Base-by-base conservation (phyloP, 306 rosid genomes). In the Begonia loranthoides region DNA sequence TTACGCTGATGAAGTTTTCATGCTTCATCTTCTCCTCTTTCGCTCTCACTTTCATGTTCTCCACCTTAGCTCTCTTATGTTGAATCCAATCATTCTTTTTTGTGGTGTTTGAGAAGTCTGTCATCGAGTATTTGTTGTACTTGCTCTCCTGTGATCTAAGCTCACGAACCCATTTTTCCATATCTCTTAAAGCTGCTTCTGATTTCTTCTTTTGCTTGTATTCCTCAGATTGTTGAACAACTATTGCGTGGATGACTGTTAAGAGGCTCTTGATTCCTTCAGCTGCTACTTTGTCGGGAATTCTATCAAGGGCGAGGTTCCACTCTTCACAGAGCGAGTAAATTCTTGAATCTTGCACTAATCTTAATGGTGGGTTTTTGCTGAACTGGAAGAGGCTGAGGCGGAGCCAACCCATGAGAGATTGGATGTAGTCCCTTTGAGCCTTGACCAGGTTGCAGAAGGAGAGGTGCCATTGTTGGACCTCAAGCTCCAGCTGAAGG, bases 221-320 rank as follows among this genome's bases (percentile, higher is more conserved):
- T 52, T 90, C 99, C 54, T 69, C 93, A 1, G 86, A 72, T 62
- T 90, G 99, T 78, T 90, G 96, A 44, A 76, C 86, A 44, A 86
- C 88, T 47, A 90, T 86, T 57, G 80, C 96, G 14, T 90, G 94
- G 17, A 86, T 78, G 15, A 80, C 94, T 0, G 93, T 78, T 43
- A 90, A 70, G 66, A 90, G 68, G 77, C 82, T 86, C 69, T 83
- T 90, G 68, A 90, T 90, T 61, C 88, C 99, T 69, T 90, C 99
- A 0, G 96, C 83, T 9, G 99, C 92, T 11, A 80, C 95, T 60
- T 75, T 72, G 70, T 86, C 95, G 0, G 99, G 99, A 21, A 86
- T 90, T 4, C 89, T 86, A 50, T 83, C 93, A 13, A 78, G 76
- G 0, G 94, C 95, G 0, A 75, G 82, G 59, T 80, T 76, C 94